Evolutionary conservation across 805 yeast species (phyloP).

Genomic region (Helenozyma rhizophorensis): DNA sequence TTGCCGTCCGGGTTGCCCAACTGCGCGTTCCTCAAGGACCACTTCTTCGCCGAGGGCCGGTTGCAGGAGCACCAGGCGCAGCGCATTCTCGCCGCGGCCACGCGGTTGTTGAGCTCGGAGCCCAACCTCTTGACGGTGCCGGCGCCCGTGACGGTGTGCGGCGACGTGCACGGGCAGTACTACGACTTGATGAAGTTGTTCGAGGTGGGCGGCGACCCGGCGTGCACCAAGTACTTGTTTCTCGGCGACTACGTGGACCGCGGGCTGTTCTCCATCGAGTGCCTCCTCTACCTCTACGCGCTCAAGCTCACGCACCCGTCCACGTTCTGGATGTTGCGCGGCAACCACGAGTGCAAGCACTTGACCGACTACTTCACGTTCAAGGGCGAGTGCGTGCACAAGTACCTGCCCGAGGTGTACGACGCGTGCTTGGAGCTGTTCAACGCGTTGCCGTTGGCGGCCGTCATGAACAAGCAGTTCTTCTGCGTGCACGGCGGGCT

Average conservation of each 20-base stretch:
- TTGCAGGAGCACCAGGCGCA: constrained; percentile 66
- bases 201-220: constrained; percentile 91
- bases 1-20: constrained; percentile 63
- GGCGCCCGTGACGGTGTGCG: constrained; percentile 94
- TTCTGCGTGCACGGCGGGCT: constrained; percentile 96
- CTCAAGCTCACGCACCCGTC: constrained; percentile 72
- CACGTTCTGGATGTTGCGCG: constrained; percentile 78
- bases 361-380: constrained; percentile 92
- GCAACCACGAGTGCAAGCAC: constrained; percentile 94
- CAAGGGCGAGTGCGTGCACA: constrained; percentile 84
- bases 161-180: constrained; percentile 96
- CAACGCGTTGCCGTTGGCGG: constrained; percentile 86
- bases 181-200: constrained; percentile 85
- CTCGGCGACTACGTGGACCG: constrained; percentile 95
- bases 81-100: constrained; percentile 61
- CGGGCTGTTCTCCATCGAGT: constrained; percentile 86
- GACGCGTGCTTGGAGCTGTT: constrained; percentile 74
- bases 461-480: constrained; percentile 88
- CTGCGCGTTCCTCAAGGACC: constrained; percentile 63
- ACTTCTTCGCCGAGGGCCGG: constrained; percentile 79
- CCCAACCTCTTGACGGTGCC: constrained; percentile 79
- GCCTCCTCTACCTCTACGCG: constrained; percentile 69
- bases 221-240: constrained; percentile 69
- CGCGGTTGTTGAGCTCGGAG: constrained; percentile 58
- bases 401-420: constrained; percentile 63